Percentiles rank a stretch among this genome's conserved stretches.
Evolutionary conservation across 805 yeast genomes (phyloP).

Genomic region (Hanseniaspora jakobsenii): DNA sequence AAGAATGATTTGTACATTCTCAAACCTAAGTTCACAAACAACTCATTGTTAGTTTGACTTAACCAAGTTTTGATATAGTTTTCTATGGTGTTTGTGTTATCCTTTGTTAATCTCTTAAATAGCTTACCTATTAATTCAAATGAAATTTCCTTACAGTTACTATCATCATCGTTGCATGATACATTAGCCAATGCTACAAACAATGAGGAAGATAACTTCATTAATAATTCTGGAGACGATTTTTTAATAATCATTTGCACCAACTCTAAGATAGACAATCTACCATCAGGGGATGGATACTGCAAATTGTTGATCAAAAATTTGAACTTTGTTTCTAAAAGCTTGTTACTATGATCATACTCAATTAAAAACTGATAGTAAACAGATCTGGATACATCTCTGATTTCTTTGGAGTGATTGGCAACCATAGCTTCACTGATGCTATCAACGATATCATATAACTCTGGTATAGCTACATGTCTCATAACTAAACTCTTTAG

Average conservation of each 20-base stretch:
- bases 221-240: conserved; percentile 46
- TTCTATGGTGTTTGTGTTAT: conserved; percentile 28
- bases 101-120: conserved; percentile 37
- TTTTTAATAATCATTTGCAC: conserved; percentile 58
- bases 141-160: conserved; percentile 78
- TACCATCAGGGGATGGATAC: conserved; percentile 76
- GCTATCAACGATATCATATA: conserved; percentile 76
- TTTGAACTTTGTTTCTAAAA: conserved; percentile 70
- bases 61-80: conserved; percentile 48
- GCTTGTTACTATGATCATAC: conserved; percentile 83
- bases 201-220: conserved; percentile 57
- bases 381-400: conserved; percentile 73
- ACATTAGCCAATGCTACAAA: conserved; percentile 74
- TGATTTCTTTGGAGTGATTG: conserved; percentile 66
- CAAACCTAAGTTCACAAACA: conserved; percentile 62
- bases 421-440: conserved; percentile 80
- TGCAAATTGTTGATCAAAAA: conserved; percentile 67
- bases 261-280: conserved; percentile 83
- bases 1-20: conserved; percentile 55
- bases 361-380: conserved; percentile 82
- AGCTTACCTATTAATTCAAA: conserved; percentile 45
- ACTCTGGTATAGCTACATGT: conserved; percentile 69
- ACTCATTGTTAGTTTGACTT: conserved; percentile 37
- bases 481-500: conserved; percentile 64
- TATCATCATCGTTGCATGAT: conserved; percentile 61